Evolutionary conservation across 2,329 filamentous ascomycete genomes (phyloP).

Genomic region (Diaporthe humulicola): DNA sequence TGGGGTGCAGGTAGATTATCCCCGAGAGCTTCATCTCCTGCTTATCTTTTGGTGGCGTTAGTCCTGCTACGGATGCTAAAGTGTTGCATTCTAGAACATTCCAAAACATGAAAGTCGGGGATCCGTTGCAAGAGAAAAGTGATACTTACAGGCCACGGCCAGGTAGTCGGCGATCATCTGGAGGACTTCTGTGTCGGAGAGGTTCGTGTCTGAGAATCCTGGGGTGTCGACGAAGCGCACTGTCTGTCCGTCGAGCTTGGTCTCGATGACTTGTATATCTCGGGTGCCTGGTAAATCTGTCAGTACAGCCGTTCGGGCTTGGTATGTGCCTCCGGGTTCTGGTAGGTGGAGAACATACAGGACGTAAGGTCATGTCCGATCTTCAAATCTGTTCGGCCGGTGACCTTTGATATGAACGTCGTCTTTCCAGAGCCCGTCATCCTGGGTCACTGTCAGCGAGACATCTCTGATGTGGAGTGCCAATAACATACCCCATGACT

Average conservation of each 20-base stretch:
- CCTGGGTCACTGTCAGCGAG: slow-evolving; percentile 38
- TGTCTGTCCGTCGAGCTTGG: slow-evolving; percentile 45
- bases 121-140: no score
- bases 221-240: slow-evolving; percentile 59
- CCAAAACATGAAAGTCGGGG: no score
- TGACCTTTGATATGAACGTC: slow-evolving; percentile 53
- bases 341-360: slow-evolving; percentile 42
- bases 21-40: slow-evolving; percentile 53
- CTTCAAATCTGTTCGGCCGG: slow-evolving; percentile 47
- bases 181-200: slow-evolving; percentile 59
- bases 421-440: slow-evolving; percentile 55
- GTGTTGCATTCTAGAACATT: no score
- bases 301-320: not conserved
- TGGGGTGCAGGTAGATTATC: slow-evolving; percentile 61
- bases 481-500: slow-evolving; percentile 43
- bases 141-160: slow-evolving; percentile 47
- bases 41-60: no score
- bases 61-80: no score
- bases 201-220: slow-evolving; percentile 60
- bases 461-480: not conserved
- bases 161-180: slow-evolving; percentile 56
- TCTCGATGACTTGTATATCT: slow-evolving; percentile 48
- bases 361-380: slow-evolving; percentile 52
- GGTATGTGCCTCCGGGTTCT: not conserved
- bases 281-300: slow-evolving; percentile 45